Percentiles rank a stretch among this genome's conserved stretches.
Conservation (phyloP, 176 grass and related monocot species). For the Musa acuminata region DNA sequence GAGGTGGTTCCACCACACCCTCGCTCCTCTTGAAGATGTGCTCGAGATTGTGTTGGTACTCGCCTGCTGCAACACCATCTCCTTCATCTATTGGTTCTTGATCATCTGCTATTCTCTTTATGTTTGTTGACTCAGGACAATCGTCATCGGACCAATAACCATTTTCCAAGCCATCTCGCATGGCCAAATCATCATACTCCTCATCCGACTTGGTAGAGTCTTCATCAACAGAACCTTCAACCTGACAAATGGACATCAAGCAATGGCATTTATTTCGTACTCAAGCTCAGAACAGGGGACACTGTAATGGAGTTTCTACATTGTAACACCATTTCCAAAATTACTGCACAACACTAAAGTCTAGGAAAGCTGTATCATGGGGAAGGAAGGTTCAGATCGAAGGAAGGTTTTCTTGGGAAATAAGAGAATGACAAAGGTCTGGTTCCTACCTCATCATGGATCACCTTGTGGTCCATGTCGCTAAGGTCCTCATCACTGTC, state of each 20-base stretch:
- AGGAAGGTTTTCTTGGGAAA: neutral
- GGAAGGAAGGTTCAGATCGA: neutral
- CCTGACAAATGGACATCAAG: conserved; percentile 20
- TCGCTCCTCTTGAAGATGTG: conserved; percentile 44
- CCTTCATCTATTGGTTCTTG: neutral
- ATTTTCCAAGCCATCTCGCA: conserved; percentile 41
- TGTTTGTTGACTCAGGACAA: neutral
- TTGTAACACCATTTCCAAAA: too few relatives aligned
- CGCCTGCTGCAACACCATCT: neutral
- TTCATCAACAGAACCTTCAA: conserved; percentile 89
- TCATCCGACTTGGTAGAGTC: conserved; percentile 76
- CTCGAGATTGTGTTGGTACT: conserved; percentile 35
- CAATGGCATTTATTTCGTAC: too few relatives aligned
- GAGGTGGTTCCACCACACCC: conserved; percentile 18
- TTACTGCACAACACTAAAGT: too few relatives aligned
- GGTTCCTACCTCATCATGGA: conserved; percentile 58
- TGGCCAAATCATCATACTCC: conserved; percentile 72
- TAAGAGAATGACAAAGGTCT: neutral
- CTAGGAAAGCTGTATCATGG: too few relatives aligned
- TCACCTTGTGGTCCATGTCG: conserved; percentile 40
- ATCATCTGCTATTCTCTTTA: conserved; percentile 19
- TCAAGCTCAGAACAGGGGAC: too few relatives aligned
- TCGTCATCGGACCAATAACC: neutral
- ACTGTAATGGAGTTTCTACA: too few relatives aligned
- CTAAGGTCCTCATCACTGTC: conserved; percentile 62